Percentiles rank a stretch among this genome's conserved stretches.
phyloP scores from a whole-genome alignment of 257 asterid genomes.

The Schizonepeta tenuifolia region DNA sequence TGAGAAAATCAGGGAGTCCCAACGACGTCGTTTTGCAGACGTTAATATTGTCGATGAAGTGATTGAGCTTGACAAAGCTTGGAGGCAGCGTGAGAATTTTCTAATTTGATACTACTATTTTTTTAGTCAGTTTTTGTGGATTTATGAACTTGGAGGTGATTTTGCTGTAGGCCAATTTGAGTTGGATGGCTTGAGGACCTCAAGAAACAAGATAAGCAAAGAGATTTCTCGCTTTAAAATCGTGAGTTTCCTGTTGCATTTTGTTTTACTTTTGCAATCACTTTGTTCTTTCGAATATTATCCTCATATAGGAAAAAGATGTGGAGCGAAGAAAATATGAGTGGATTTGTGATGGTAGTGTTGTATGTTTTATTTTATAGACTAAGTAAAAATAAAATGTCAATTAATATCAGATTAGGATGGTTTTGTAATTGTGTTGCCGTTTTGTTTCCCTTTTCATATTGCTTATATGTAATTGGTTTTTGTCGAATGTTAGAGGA shows the following conservation, averaged over 20 bases:
- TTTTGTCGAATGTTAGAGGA: neutral
- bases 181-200: constrained; percentile 74
- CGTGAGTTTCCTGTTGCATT: constrained; percentile 52
- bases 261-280: constrained; percentile 16
- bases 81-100: constrained; percentile 69
- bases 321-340: neutral
- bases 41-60: constrained; percentile 76
- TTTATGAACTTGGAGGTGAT: constrained; percentile 28
- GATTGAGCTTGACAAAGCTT: constrained; percentile 70
- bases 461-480: neutral
- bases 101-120: neutral
- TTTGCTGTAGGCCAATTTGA: constrained; percentile 75
- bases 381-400: neutral
- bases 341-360: neutral
- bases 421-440: neutral
- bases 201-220: constrained; percentile 71
- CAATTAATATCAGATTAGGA: neutral
- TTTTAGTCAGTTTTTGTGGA: neutral
- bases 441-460: neutral
- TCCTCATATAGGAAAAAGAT: neutral
- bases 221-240: constrained; percentile 72
- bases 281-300: neutral
- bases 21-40: constrained; percentile 79
- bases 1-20: constrained; percentile 79
- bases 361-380: neutral